Evolutionary conservation across 805 yeast species (phyloP).

Genomic region (Candida yuanshanica): DNA sequence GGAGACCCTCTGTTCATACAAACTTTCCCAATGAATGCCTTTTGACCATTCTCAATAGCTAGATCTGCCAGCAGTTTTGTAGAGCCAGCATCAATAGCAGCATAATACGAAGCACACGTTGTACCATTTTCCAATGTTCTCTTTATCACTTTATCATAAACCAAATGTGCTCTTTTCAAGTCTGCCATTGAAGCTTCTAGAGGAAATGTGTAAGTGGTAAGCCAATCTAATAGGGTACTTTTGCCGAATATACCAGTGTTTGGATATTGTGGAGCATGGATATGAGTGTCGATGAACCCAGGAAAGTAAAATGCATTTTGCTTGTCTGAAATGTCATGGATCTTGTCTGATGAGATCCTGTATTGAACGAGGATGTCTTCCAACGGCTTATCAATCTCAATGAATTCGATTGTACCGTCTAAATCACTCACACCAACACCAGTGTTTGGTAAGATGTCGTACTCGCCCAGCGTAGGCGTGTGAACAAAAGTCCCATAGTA

Average conservation of each 20-base stretch:
- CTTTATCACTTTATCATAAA: constrained; percentile 62
- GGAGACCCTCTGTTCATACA: constrained; percentile 90
- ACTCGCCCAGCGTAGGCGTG: constrained; percentile 52
- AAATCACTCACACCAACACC: constrained; percentile 61
- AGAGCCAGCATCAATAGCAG: constrained; percentile 77
- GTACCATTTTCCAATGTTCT: constrained; percentile 79
- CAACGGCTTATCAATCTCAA: constrained; percentile 13
- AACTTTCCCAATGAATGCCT: constrained; percentile 88
- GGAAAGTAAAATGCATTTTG: constrained; percentile 64
- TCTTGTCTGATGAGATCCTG: constrained; percentile 21
- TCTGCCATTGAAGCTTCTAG: constrained; percentile 66
- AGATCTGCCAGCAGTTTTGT: constrained; percentile 72
- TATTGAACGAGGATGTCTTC: constrained; percentile 9
- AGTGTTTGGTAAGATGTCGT: constrained; percentile 51
- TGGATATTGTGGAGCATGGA: constrained; percentile 82
- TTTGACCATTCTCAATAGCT: constrained; percentile 63
- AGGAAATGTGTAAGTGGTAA: constrained; percentile 82
- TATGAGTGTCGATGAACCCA: constrained; percentile 78
- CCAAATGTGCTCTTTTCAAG: constrained; percentile 45
- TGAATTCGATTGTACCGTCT: constrained; percentile 27
- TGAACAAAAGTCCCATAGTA: constrained; percentile 71
- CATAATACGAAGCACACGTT: constrained; percentile 87
- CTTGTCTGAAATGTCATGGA: constrained; percentile 31
- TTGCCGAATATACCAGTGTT: constrained; percentile 81
- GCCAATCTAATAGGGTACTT: constrained; percentile 85